Evolutionary conservation across 768 basidiomycete genomes (phyloP).

Genomic region (Phanerochaete carnosa): DNA sequence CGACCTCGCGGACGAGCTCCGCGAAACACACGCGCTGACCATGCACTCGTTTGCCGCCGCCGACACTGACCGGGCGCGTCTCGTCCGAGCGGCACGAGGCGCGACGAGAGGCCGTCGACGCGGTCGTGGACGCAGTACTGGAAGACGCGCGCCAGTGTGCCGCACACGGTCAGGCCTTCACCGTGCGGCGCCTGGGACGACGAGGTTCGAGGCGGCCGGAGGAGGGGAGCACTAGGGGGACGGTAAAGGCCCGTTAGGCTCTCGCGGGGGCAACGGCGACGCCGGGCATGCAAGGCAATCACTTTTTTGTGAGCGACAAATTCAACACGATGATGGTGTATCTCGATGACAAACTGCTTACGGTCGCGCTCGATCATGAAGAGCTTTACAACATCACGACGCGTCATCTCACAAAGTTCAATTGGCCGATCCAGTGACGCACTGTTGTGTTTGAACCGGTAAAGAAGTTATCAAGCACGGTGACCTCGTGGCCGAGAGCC

Average conservation of each 20-base stretch:
- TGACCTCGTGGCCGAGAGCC: slow-evolving; percentile 96
- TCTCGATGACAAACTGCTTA: slow-evolving; percentile 35
- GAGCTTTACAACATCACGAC: slow-evolving; percentile 95
- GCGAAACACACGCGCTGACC: slow-evolving; percentile 94
- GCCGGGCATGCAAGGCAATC: slow-evolving; percentile 99
- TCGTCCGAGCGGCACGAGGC: slow-evolving; percentile 96
- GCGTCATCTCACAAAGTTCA: slow-evolving; percentile 97
- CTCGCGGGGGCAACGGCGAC: slow-evolving; percentile 49
- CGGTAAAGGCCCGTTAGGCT: slow-evolving; percentile 18
- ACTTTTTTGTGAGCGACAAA: slow-evolving; percentile 57
- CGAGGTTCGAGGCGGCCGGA: slow-evolving; percentile 98
- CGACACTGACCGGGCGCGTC: slow-evolving; percentile 93
- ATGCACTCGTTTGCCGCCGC: slow-evolving; percentile 94
- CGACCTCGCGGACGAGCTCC: slow-evolving; percentile 85
- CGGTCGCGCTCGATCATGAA: slow-evolving; percentile 99
- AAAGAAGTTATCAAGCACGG: slow-evolving; percentile 98
- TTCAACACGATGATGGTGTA: not conserved
- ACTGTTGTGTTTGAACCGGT: slow-evolving; percentile 98
- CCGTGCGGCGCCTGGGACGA: slow-evolving; percentile 95
- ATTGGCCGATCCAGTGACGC: slow-evolving; percentile 94
- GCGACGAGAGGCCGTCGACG: slow-evolving; percentile 88
- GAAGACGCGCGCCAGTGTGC: slow-evolving; percentile 91
- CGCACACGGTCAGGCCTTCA: slow-evolving; percentile 96
- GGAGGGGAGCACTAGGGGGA: slow-evolving; percentile 77
- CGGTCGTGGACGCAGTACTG: slow-evolving; percentile 99